These are phyloP conservation scores for Kurtzmaniella cleridarum DNA, from an alignment of 805 yeast species.

Conservation along the genomic window DNA sequence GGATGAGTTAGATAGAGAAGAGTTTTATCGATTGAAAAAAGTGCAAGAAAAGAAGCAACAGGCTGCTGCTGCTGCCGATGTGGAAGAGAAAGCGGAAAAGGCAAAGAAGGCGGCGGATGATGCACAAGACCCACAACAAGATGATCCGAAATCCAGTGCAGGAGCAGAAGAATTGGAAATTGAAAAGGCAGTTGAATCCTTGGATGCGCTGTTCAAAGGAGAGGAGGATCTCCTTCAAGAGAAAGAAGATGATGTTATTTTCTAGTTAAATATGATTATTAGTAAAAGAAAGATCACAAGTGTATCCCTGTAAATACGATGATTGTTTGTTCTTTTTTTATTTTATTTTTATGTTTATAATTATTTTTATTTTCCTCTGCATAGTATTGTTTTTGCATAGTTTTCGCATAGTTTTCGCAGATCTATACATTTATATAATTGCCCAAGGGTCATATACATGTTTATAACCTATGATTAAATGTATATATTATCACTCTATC, in stretches of 20 bases:
- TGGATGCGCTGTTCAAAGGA: constrained; percentile 31
- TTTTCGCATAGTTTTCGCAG: too few species aligned
- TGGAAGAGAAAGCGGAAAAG: constrained; percentile 36
- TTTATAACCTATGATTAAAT: too few species aligned
- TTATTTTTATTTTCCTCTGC: too few species aligned
- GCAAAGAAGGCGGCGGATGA: constrained; percentile 11
- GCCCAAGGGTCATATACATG: too few species aligned
- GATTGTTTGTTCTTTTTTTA: too few species aligned
- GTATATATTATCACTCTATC: too few species aligned
- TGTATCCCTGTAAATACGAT: too few species aligned
- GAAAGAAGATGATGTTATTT: constrained; percentile 43
- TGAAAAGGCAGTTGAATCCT: constrained; percentile 6
- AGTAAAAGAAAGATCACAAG: too few species aligned
- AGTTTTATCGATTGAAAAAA: constrained; percentile 91
- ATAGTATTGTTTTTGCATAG: too few species aligned
- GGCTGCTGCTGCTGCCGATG: constrained; percentile 63
- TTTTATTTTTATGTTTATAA: too few species aligned
- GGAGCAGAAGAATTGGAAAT: constrained; percentile 8
- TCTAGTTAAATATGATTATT: constrained; percentile 12
- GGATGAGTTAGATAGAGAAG: constrained; percentile 97
- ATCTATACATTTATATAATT: too few species aligned
- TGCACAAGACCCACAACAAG: constrained; percentile 8
- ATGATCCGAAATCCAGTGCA: constrained; percentile 2
- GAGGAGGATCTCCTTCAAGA: constrained; percentile 30
- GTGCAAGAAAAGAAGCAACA: constrained; percentile 92